Evolutionary conservation across 306 rosid species (phyloP), one percentile per base, ranked within the genome.

Genomic region (Rubus idaeus): DNA sequence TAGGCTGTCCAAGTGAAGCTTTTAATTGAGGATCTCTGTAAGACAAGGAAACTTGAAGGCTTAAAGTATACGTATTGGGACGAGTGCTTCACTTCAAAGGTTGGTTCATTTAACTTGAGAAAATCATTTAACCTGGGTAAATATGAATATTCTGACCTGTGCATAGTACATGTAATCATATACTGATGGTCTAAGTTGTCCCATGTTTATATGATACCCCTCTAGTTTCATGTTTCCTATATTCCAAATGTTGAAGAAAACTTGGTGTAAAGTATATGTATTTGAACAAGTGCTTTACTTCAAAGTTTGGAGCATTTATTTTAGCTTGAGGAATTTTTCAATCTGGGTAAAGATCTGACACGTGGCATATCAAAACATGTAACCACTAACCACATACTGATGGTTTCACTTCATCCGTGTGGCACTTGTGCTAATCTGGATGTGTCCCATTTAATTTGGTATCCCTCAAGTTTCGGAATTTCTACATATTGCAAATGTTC

Each of bases 11-110:
- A 51, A 61, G 91, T 92, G 83, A 92, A 90, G 80, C 49, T 82
- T 75, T 87, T 95, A 70, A 63, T 88, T n/a, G 85, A 89, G 56
- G 88, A 83, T 60, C 97, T 92, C 47, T 44, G 79, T 55, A 66
- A 49, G 77, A 92, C 97, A 10, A 76, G 78, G 66, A 83, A 65
- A 79, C 87, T 95, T 52, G 75, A 84, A 80, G 96, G 88, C 37
- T 26, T 90, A 10, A 82, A 73, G 9, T 92, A 90, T 53, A 90
- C 97, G 4, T 92, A 67, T 73, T 95, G 97, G 97, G 91, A 92
- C 35, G 97, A 95, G 84, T 49, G 86, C 77, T 92, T 74, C 86
- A 87, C 96, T n/a, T 92, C 97, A 51, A 89, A 89, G 97, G 97
- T 92, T 44, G 42, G 77, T 72, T 44, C 65, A 60, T 65, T 26